Evolutionary conservation across 108 stramenopile species (phyloP).

Genomic region (Poteriospumella lacustris): DNA sequence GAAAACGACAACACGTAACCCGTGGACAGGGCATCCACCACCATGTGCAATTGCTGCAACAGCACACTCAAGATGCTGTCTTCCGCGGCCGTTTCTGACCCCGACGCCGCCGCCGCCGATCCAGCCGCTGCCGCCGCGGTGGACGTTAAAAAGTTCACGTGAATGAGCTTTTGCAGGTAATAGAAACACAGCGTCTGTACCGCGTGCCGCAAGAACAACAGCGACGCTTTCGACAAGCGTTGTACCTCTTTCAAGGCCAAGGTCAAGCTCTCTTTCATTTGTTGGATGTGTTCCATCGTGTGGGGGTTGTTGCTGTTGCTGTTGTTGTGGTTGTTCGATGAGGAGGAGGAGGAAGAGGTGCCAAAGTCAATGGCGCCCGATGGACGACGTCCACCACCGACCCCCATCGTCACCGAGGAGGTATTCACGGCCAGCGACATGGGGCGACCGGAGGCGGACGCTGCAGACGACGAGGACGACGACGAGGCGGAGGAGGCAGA

Average conservation of each 20-base stretch:
- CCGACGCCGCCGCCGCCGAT: background rate
- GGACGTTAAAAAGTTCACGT: background rate
- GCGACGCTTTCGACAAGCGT: background rate
- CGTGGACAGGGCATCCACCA: background rate
- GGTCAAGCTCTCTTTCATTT: background rate
- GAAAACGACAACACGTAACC: background rate
- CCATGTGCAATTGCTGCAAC: background rate
- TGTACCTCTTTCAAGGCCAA: background rate
- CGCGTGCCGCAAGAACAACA: background rate
- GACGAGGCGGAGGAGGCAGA: too few relatives aligned
- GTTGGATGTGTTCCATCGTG: background rate
- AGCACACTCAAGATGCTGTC: too few relatives aligned
- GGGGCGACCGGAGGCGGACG: too few relatives aligned
- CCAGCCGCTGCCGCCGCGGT: background rate
- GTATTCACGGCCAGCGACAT: background rate
- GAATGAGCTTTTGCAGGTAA: background rate
- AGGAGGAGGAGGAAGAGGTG: too few relatives aligned
- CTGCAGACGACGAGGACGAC: too few relatives aligned
- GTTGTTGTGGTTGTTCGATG: background rate
- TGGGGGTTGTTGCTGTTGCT: background rate
- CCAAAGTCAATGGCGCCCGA: too few relatives aligned
- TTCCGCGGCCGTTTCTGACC: background rate
- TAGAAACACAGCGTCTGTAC: constrained; percentile 4
- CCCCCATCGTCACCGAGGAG: background rate
- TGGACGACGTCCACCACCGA: background rate